A percentile compares a stretch with the other conserved stretches of the same genome.
phyloP scores from a whole-genome alignment of 1,284 basidiomycete genomes.

The Gymnopus androsaceus region DNA sequence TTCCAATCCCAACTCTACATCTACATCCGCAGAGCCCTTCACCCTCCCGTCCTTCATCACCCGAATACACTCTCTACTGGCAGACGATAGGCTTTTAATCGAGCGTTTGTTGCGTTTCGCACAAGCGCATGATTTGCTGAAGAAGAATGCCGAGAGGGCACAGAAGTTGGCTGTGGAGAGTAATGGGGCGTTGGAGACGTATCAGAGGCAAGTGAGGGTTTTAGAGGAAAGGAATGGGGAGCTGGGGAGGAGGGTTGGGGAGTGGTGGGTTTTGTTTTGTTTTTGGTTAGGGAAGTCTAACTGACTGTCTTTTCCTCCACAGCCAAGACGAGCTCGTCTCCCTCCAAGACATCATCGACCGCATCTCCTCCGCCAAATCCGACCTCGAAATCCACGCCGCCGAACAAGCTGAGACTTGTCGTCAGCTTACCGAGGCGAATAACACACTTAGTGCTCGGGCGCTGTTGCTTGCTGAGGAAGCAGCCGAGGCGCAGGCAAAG shows the following conservation, averaged over 20 bases:
- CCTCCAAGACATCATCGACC: constrained; percentile 66
- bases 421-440: constrained; percentile 77
- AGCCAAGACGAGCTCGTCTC: constrained; percentile 78
- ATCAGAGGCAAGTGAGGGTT: constrained; percentile 81
- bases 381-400: constrained; percentile 70
- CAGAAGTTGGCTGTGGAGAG: constrained; percentile 87
- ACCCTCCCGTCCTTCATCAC: constrained; percentile 71
- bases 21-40: constrained; percentile 49
- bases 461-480: constrained; percentile 76
- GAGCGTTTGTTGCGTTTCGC: constrained; percentile 82
- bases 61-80: constrained; percentile 77
- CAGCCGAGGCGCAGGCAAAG: constrained; percentile 58
- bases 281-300: neutral
- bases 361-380: constrained; percentile 60
- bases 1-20: constrained; percentile 32
- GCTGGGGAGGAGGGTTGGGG: constrained; percentile 51
- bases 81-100: constrained; percentile 80
- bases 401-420: constrained; percentile 70
- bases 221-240: constrained; percentile 73
- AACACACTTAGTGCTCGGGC: constrained; percentile 71
- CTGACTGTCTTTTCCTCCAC: constrained; percentile 8
- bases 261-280: constrained; percentile 49
- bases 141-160: constrained; percentile 87
- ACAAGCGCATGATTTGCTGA: constrained; percentile 83
- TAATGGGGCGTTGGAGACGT: constrained; percentile 76